A percentile compares a stretch with the other conserved stretches of the same genome.
phyloP scores from a whole-genome alignment of 768 basidiomycete genomes.

The Xerocomellus intermedius region DNA sequence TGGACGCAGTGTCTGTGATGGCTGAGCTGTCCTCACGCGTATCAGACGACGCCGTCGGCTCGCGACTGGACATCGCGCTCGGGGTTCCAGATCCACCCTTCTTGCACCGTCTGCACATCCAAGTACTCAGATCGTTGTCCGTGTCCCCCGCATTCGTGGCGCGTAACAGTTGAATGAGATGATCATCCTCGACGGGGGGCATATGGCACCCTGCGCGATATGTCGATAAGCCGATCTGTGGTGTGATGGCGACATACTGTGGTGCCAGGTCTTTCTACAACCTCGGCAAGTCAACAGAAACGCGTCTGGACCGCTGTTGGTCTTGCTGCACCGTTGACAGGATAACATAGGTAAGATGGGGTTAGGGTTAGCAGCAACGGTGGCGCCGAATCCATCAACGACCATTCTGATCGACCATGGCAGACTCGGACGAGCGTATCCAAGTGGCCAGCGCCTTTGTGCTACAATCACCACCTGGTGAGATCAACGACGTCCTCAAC shows the following conservation, averaged over 20 bases:
- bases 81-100: conserved; percentile 9
- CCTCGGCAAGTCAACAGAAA: conserved; percentile 35
- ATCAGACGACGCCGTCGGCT: conserved; percentile 8
- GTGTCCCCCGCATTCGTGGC: conserved; percentile 26
- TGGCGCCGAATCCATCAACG: neutral
- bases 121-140: conserved; percentile 21
- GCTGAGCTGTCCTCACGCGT: neutral
- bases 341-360: conserved; percentile 4
- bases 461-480: conserved; percentile 89
- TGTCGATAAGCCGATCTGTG: neutral
- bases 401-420: conserved; percentile 40
- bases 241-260: conserved; percentile 15
- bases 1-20: neutral
- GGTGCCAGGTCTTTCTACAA: conserved; percentile 38
- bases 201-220: conserved; percentile 30
- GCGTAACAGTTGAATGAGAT: conserved; percentile 26
- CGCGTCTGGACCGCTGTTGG: conserved; percentile 24
- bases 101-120: conserved; percentile 34
- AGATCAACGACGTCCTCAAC: conserved; percentile 95
- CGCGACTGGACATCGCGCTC: conserved; percentile 3
- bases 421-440: conserved; percentile 56
- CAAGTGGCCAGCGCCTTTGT: conserved; percentile 75
- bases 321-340: conserved; percentile 27
- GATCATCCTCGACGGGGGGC: conserved; percentile 27
- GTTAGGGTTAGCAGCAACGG: conserved; percentile 24